Percentiles rank a stretch among this genome's conserved stretches.
phyloP scores from a whole-genome alignment of 2,329 filamentous ascomycete species.

The Aspergillus arachidicola region DNA sequence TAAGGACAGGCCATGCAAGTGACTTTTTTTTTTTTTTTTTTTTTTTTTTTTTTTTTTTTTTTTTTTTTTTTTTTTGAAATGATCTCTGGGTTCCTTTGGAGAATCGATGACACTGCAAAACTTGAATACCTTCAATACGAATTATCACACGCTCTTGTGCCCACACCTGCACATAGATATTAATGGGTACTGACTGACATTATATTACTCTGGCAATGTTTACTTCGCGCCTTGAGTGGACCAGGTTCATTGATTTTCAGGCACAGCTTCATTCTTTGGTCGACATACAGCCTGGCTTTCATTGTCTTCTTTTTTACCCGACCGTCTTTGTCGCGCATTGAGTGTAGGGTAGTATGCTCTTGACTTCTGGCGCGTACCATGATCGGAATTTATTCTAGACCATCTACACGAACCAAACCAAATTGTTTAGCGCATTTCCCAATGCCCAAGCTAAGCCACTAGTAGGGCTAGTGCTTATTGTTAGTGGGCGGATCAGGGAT shows the following conservation, averaged over 20 bases:
- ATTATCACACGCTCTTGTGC: not conserved
- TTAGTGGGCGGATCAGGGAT: not conserved
- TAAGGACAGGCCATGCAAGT: not conserved
- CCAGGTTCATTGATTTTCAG: too few relatives aligned
- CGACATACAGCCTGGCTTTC: not conserved
- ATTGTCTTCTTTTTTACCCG: not conserved
- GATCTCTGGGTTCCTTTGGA: not conserved
- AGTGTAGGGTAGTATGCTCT: not conserved
- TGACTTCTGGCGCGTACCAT: constrained; percentile 1
- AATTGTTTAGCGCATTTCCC: not conserved
- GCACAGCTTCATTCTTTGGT: not conserved
- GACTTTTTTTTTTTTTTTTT: not conserved
- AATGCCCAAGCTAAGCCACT: not conserved
- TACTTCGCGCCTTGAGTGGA: not conserved
- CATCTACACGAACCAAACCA: not conserved
- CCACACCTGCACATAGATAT: not conserved
- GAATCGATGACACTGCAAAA: not conserved
- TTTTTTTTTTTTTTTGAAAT: not conserved
- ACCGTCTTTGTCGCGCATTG: not conserved
- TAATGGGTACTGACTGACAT: not conserved
- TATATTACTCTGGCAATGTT: not conserved
- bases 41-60: not conserved
- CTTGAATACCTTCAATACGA: not conserved
- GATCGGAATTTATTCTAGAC: not conserved
- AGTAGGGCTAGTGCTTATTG: not conserved